phyloP scores from a whole-genome alignment of 2,329 filamentous ascomycete species.

The Aspergillus clavatus region DNA sequence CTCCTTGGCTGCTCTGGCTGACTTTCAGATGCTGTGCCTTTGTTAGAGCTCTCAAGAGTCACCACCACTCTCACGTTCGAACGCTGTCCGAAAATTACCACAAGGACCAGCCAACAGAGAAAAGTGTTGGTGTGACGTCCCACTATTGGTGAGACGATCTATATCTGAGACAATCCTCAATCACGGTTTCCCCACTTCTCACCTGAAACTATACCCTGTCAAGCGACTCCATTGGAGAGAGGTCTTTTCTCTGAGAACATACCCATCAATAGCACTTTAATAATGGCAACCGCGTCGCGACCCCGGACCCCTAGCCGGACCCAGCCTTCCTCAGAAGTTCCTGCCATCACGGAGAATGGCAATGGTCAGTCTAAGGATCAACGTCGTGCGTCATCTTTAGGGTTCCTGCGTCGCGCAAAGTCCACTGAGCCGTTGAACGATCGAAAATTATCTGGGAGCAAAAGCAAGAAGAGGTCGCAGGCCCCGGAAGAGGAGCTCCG shows the following conservation, averaged over 20 bases:
- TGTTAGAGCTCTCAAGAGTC: no score
- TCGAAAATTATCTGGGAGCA: constrained; percentile 39
- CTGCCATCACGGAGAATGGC: constrained; percentile 34
- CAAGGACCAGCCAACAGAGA: constrained; percentile 1
- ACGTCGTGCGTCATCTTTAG: constrained; percentile 47
- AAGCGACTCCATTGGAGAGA: constrained; percentile 13
- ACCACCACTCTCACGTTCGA: no score
- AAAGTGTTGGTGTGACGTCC: constrained; percentile 6
- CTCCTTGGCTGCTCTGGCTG: background rate
- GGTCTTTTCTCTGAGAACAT: constrained; percentile 12
- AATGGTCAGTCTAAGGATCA: constrained; percentile 21
- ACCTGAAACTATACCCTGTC: constrained; percentile 16
- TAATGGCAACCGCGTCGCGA: constrained; percentile 33
- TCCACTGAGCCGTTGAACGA: constrained; percentile 59
- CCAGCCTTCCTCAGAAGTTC: constrained; percentile 32
- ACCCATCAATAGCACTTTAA: no score
- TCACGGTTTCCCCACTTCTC: constrained; percentile 18
- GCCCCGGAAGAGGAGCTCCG: constrained; percentile 49
- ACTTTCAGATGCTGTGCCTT: background rate
- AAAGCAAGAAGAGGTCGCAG: constrained; percentile 36
- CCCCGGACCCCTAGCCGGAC: constrained; percentile 34
- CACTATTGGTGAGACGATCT: constrained; percentile 8
- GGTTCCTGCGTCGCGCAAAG: constrained; percentile 63
- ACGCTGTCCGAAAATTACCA: background rate
- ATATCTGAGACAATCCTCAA: constrained; percentile 20